Percentiles rank a stretch among this genome's conserved stretches.
Evolutionary conservation across 805 yeast species (phyloP).

Genomic region (Limtongia smithiae): DNA sequence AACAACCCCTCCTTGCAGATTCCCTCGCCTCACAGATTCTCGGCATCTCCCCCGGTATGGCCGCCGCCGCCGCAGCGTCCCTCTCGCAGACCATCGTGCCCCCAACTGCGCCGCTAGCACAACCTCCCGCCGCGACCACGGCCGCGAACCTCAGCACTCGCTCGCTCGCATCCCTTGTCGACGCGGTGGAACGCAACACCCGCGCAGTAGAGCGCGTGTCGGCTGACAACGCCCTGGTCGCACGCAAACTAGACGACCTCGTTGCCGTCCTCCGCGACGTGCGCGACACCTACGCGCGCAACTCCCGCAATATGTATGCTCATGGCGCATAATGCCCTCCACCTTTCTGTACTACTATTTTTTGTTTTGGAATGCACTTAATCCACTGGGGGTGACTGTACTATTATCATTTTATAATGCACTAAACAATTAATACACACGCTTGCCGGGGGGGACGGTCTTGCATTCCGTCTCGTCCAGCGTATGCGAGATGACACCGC

Average conservation of each 20-base stretch:
- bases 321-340: no score
- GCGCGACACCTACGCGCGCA: constrained; percentile 10
- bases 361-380: no score
- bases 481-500: constrained; percentile 77
- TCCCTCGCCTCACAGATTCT: no score
- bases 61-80: no score
- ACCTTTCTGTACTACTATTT: no score
- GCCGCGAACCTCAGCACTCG: constrained; percentile 1
- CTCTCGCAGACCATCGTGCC: no score
- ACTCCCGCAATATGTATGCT: not conserved
- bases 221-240: constrained; percentile 2
- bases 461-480: constrained; percentile 90
- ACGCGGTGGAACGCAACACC: constrained; percentile 20
- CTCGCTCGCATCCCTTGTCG: constrained; percentile 9
- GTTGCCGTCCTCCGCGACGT: constrained; percentile 5
- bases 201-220: constrained; percentile 12
- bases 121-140: no score
- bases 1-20: not conserved
- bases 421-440: constrained; percentile 65
- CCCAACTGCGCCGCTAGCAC: no score
- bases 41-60: no score
- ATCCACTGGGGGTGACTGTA: no score
- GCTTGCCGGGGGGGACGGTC: constrained; percentile 93
- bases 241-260: constrained; percentile 13
- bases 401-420: no score